These are phyloP conservation scores for Dipsacomyces acuminosporus DNA, from an alignment of 371 early-diverging fungal genomes.

Conservation along the genomic window DNA sequence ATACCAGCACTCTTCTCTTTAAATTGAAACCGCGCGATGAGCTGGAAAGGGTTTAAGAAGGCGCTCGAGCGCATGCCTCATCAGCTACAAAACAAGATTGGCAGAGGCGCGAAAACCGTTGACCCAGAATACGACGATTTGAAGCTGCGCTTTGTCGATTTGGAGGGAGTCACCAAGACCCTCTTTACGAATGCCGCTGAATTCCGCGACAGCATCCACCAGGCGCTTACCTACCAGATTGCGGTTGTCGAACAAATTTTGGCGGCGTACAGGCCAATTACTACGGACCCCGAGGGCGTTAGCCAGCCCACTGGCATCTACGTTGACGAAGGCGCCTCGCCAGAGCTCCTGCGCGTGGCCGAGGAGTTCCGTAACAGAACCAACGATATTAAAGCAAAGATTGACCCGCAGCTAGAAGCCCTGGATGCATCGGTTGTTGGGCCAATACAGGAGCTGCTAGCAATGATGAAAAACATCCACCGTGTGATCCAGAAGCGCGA, in stretches of 20 bases:
- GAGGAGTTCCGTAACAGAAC: conserved; percentile 50
- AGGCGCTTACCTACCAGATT: conserved; percentile 33
- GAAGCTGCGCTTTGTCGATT: conserved; percentile 49
- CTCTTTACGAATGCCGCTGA: conserved; percentile 52
- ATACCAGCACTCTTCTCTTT: no score
- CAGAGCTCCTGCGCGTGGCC: conserved; percentile 48
- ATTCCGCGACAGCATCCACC: conserved; percentile 57
- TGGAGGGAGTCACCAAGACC: conserved; percentile 48
- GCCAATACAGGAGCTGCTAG: conserved; percentile 54
- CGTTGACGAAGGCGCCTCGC: conserved; percentile 45
- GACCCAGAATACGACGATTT: conserved; percentile 55
- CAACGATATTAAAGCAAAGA: conserved; percentile 33
- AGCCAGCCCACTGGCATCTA: conserved; percentile 33
- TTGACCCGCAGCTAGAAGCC: conserved; percentile 52
- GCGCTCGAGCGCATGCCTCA: conserved; percentile 61
- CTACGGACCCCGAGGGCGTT: conserved; percentile 37
- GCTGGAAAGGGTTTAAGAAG: conserved; percentile 59
- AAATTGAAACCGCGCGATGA: no score
- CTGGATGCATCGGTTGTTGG: conserved; percentile 56
- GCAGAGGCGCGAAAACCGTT: conserved; percentile 46
- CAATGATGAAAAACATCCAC: conserved; percentile 52
- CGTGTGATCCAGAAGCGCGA: conserved; percentile 56
- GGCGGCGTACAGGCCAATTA: conserved; percentile 42
- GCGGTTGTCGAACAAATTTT: conserved; percentile 40
- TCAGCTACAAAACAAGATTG: conserved; percentile 50